Percentiles rank a stretch among this genome's conserved stretches.
These are phyloP conservation scores for Botrytis squamosa DNA, from an alignment of 2,329 filamentous ascomycete genomes.

Conservation along the genomic window DNA sequence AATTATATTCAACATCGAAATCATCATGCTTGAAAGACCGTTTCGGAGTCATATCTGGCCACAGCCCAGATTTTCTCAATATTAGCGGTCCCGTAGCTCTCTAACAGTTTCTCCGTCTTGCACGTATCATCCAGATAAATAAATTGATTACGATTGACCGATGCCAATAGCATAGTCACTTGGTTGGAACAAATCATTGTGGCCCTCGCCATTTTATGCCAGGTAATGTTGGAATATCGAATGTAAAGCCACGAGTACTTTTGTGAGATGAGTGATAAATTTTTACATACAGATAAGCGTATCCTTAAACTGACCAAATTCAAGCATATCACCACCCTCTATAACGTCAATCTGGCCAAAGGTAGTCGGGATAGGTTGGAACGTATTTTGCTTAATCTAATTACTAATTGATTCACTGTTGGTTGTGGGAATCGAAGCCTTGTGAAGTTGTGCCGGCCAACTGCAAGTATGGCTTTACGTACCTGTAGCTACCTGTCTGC, in stretches of 20 bases:
- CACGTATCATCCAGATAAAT: constrained; percentile 4
- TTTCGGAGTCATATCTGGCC: background rate
- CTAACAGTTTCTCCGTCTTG: background rate
- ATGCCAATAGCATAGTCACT: background rate
- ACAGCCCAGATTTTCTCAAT: background rate
- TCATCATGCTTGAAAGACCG: background rate
- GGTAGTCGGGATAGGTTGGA: background rate
- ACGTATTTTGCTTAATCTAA: background rate
- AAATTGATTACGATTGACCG: background rate
- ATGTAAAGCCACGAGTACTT: background rate
- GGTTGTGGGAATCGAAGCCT: background rate
- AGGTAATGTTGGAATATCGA: background rate
- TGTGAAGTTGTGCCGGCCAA: background rate
- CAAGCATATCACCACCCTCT: background rate
- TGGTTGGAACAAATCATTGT: constrained; percentile 6
- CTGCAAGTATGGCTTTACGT: background rate
- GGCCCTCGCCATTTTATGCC: background rate
- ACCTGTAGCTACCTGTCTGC: background rate
- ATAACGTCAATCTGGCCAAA: background rate
- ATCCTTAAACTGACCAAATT: background rate
- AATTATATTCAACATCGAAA: background rate
- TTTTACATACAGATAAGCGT: background rate
- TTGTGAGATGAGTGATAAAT: background rate
- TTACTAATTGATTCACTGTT: background rate
- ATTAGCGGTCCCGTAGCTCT: constrained; percentile 1